Evolutionary conservation across 2,329 filamentous ascomycete genomes (phyloP).

Genomic region (Diatrype stigma): DNA sequence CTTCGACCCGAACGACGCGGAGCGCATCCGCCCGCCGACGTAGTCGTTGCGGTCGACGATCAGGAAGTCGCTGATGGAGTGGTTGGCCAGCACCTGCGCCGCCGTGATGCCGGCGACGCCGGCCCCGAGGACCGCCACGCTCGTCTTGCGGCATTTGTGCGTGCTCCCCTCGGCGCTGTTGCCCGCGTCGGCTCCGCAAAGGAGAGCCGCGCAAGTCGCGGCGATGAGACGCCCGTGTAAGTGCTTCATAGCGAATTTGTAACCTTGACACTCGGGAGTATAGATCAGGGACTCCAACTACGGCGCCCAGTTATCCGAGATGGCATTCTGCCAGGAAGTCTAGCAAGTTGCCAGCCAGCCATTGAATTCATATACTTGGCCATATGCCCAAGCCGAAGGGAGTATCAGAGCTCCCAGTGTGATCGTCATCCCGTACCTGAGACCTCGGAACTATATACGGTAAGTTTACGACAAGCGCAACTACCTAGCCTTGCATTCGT

Average conservation of each 20-base stretch:
- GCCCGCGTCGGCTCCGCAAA: background rate
- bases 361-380: too few species aligned
- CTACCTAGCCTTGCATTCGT: too few species aligned
- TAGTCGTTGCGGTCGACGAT: constrained; percentile 60
- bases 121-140: constrained; percentile 46
- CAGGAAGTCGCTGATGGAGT: constrained; percentile 58
- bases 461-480: too few species aligned
- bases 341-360: too few species aligned
- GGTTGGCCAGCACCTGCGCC: constrained; percentile 58
- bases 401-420: too few species aligned
- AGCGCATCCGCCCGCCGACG: constrained; percentile 59
- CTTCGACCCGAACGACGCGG: constrained; percentile 51
- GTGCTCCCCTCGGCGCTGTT: background rate
- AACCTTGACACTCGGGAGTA: too few species aligned
- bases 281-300: too few species aligned
- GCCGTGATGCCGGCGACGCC: constrained; percentile 62
- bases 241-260: background rate
- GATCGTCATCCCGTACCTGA: too few species aligned
- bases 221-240: background rate
- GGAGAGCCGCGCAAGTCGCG: background rate
- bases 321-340: too few species aligned
- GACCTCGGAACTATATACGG: too few species aligned
- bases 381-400: too few species aligned
- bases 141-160: constrained; percentile 28
- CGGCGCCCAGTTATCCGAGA: too few species aligned